Evolutionary conservation across 2,329 filamentous ascomycete species (phyloP).

Genomic region (Paecilomyces sp.): DNA sequence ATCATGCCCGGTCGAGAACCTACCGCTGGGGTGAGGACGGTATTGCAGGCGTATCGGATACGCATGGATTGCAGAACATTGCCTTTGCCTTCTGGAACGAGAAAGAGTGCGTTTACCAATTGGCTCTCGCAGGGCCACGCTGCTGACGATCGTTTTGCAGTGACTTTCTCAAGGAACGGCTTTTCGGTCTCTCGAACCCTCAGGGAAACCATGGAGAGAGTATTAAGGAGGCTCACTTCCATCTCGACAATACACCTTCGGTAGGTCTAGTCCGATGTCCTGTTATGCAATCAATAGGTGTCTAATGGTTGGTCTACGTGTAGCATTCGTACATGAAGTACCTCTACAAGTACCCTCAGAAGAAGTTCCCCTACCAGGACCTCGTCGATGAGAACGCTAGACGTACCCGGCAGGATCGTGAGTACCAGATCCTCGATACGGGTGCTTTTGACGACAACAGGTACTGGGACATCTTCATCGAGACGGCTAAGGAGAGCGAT

Average conservation of each 20-base stretch:
- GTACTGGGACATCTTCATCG: slow-evolving; percentile 97
- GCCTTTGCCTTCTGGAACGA: slow-evolving; percentile 98
- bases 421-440: slow-evolving; percentile 90
- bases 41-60: slow-evolving; percentile 91
- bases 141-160: slow-evolving; percentile 40
- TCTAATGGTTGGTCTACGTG: slow-evolving; percentile 5
- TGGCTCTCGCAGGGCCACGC: background rate
- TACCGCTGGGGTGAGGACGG: slow-evolving; percentile 97
- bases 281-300: slow-evolving; percentile 12
- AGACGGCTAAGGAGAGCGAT: slow-evolving; percentile 89
- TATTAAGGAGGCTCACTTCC: slow-evolving; percentile 94
- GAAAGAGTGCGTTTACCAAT: slow-evolving; percentile 63
- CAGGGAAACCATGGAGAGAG: slow-evolving; percentile 97
- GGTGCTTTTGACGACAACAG: slow-evolving; percentile 79
- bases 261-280: slow-evolving; percentile 34
- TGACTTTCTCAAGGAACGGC: slow-evolving; percentile 86
- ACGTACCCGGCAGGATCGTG: slow-evolving; percentile 66
- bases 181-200: slow-evolving; percentile 92
- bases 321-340: slow-evolving; percentile 99
- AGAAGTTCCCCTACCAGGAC: slow-evolving; percentile 84
- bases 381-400: slow-evolving; percentile 76
- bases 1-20: slow-evolving; percentile 78
- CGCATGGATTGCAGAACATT: slow-evolving; percentile 85
- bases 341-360: slow-evolving; percentile 95
- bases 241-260: slow-evolving; percentile 86